Evolutionary conservation across 73 alveolate species (phyloP), one percentile per base, ranked within the genome.

Genomic region (Halteria grandinella): DNA sequence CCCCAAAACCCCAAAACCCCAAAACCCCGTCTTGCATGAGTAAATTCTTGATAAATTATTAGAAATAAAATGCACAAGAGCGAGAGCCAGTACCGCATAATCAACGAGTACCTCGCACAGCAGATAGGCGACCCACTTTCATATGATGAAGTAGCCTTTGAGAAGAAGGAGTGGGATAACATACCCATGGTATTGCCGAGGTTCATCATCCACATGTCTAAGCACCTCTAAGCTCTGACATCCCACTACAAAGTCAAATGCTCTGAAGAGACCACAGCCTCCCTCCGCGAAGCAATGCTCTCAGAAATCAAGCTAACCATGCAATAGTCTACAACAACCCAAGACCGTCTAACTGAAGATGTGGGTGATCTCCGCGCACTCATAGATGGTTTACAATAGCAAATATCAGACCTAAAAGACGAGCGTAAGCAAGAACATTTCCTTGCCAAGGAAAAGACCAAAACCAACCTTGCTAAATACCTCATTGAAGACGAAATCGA

Each of bases 111-210:
- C 31, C 53, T 66, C 3, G 4, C 20, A 45, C 69, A 66, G 47
- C 20, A n/a, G 6, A 66, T 66, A 5, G 31, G 25, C 7, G 55
- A 66, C 52, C 80, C 80, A 18, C 53, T 66, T n/a, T 7, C 5
- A 28, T 66, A 66, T 66, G 47, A 41, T 10, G 48, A 66, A 45
- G 80, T 66, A 25, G 63, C 43, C 1, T 66, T 18, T 25, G 80
- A 66, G 7, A 44, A 66, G 29, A 27, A 63, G 6, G 80, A 66
- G 28, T 66, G 80, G 80, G 80, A 66, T 23, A 66, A 66, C 21
- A 66, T 66, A 21, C 80, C 80, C 47, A 36, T 53, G 63, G 47
- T 66, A 18, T 45, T 66, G 15, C 80, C 80, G 7, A 15, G 80
- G 33, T 47, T 25, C 34, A 45, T 63, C 66, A 66, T 66, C n/a